These are phyloP conservation scores for Leccinum subgranulosum DNA, from an alignment of 768 basidiomycete genomes.

Conservation along the genomic window DNA sequence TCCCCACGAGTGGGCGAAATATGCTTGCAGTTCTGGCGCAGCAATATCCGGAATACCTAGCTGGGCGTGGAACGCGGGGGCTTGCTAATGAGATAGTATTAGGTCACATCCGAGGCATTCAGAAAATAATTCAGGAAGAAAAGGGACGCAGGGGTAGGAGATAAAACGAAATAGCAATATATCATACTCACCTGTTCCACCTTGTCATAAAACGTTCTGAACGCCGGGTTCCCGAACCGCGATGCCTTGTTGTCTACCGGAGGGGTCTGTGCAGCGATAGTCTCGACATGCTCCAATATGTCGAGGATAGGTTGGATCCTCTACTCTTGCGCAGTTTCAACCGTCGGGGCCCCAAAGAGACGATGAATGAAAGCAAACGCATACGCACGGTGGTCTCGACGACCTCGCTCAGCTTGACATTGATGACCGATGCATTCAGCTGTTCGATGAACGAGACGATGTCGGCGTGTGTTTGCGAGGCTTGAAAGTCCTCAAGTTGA, in stretches of 20 bases:
- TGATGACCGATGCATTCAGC: slow-evolving; percentile 73
- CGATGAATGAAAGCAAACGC: neutral
- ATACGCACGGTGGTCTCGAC: slow-evolving; percentile 60
- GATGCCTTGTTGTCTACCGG: slow-evolving; percentile 88
- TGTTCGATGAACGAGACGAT: slow-evolving; percentile 69
- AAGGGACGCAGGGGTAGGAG: neutral
- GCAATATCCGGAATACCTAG: slow-evolving; percentile 57
- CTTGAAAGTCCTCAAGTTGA: slow-evolving; percentile 81
- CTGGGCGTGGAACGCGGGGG: slow-evolving; percentile 57
- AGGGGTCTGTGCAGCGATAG: slow-evolving; percentile 66
- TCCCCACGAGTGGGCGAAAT: slow-evolving; percentile 90
- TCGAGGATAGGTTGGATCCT: slow-evolving; percentile 57
- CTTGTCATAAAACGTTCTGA: slow-evolving; percentile 86
- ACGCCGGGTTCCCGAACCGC: slow-evolving; percentile 96
- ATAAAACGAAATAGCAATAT: neutral
- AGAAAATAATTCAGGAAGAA: slow-evolving; percentile 12
- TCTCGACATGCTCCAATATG: slow-evolving; percentile 65
- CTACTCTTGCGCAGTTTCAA: slow-evolving; percentile 37
- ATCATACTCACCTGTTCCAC: slow-evolving; percentile 60
- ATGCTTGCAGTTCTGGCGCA: slow-evolving; percentile 67
- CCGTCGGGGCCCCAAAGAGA: neutral
- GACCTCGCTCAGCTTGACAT: slow-evolving; percentile 69
- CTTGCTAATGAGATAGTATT: slow-evolving; percentile 37
- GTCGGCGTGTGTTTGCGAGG: slow-evolving; percentile 63
- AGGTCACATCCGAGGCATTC: neutral